Evolutionary conservation across 768 basidiomycete genomes (phyloP), one percentile per base, ranked within the genome.

Genomic region (Agaricus sinodeliciosus): DNA sequence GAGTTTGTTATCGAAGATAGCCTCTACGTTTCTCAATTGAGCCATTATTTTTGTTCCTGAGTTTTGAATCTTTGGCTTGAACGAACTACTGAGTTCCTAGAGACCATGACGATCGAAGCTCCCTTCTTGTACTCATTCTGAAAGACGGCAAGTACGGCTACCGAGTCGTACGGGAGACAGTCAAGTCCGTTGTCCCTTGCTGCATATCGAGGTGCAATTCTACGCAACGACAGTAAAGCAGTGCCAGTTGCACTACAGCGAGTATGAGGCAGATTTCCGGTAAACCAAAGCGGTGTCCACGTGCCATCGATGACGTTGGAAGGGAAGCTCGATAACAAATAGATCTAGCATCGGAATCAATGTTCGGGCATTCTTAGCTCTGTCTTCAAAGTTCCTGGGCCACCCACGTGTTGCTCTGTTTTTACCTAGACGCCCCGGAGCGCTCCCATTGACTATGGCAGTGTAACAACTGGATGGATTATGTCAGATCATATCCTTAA

Each of bases 21-120:
- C 69, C 65, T 84, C 77, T 69, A 87, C 75, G 71, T 85, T 84
- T 66, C 73, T 84, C 82, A 82, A 84, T 51, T 60, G 59, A 65
- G 64, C 65, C 77, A 79, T 79, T 55, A 22, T 69, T 68, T 55
- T 57, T 53, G 13, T 4, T 44, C 27, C 6, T n/a, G 35, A 48
- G 50, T 59, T 58, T 56, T 55, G 46, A 49, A 4, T 31, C 31
- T 58, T 54, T 52, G 35, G 40, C 46, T 50, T 55, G 57, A 55
- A 54, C 55, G 46, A 31, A 52, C 57, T 55, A 42, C 51, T 48
- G 55, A 55, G 55, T 58, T 52, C 49, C 55, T 60, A 55, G 49
- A 28, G 41, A 15, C 40, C 48, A 51, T 15, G 11, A 8, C 9
- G n/a, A 9, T 15, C 19, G 15, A 39, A 42, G 22, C 42, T 34